Conservation (phyloP, 176 grass and related monocot genomes). For the Rhynchospora tenuis region DNA sequence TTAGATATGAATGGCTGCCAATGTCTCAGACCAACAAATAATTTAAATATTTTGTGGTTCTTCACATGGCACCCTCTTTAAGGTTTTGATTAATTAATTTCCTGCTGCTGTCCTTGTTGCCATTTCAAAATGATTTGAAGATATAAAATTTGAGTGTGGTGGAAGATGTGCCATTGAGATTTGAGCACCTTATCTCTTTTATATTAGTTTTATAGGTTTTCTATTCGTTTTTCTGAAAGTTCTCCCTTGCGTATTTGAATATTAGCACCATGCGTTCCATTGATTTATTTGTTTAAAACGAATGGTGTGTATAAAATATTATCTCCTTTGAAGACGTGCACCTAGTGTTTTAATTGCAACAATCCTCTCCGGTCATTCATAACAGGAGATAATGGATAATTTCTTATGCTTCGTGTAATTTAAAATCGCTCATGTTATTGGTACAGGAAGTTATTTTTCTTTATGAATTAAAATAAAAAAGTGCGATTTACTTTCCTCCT, state of each 20-base stretch:
- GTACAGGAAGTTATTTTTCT: no score
- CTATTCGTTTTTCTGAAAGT: not conserved
- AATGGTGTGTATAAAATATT: not conserved
- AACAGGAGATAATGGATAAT: not conserved
- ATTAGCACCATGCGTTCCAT: not conserved
- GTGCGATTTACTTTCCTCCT: not conserved
- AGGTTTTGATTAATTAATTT: conserved; percentile 6
- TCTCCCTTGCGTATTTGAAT: not conserved
- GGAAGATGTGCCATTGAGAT: conserved; percentile 11
- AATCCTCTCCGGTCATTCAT: not conserved
- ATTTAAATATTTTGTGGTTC: not conserved
- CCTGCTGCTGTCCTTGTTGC: not conserved
- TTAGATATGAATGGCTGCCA: not conserved
- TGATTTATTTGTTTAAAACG: not conserved
- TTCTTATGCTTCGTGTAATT: no score
- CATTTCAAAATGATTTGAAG: not conserved
- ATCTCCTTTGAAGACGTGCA: not conserved
- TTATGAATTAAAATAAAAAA: not conserved
- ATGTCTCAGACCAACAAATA: not conserved
- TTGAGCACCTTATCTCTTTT: conserved; percentile 1
- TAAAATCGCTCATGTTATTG: no score
- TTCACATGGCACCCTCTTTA: conserved; percentile 10
- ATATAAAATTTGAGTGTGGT: not conserved
- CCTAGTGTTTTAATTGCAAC: not conserved
- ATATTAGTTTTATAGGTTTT: not conserved